These are phyloP conservation scores for Schizonepeta tenuifolia DNA, from an alignment of 257 asterid genomes.

Conservation along the genomic window DNA sequence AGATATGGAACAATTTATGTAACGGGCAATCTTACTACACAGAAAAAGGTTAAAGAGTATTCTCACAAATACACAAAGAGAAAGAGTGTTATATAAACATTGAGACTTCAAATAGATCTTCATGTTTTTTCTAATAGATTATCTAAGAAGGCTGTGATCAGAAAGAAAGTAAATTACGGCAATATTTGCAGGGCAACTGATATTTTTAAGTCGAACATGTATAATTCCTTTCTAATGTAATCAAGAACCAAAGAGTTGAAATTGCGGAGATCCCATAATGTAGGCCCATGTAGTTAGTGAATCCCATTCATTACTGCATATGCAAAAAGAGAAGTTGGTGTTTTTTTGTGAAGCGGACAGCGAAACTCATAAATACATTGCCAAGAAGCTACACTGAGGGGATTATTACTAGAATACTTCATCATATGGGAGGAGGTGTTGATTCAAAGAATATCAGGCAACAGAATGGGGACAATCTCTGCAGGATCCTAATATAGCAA, in stretches of 20 bases:
- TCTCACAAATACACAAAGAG: constrained; percentile 9
- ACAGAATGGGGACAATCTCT: background rate
- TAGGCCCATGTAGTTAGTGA: constrained; percentile 5
- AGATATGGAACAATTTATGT: constrained; percentile 24
- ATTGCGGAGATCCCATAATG: background rate
- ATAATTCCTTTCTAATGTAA: background rate
- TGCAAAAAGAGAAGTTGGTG: constrained; percentile 17
- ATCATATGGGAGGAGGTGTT: background rate
- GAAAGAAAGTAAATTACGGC: constrained; percentile 12
- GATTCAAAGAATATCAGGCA: background rate
- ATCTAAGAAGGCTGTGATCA: constrained; percentile 17
- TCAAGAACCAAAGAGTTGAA: constrained; percentile 5
- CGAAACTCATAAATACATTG: constrained; percentile 7
- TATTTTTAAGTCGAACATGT: background rate
- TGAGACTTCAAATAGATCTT: background rate
- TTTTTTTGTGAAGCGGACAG: constrained; percentile 27
- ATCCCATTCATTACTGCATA: constrained; percentile 15
- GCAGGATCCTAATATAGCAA: background rate
- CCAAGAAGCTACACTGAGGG: constrained; percentile 15
- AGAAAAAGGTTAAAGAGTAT: constrained; percentile 7
- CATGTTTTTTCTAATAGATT: background rate
- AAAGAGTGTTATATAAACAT: background rate
- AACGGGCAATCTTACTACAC: constrained; percentile 10
- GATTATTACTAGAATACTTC: constrained; percentile 1
- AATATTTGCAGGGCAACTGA: constrained; percentile 2